A percentile compares a stretch with the other conserved stretches of the same genome.
phyloP scores from a whole-genome alignment of 176 grass and related monocot genomes.

The Lolium multiflorum region DNA sequence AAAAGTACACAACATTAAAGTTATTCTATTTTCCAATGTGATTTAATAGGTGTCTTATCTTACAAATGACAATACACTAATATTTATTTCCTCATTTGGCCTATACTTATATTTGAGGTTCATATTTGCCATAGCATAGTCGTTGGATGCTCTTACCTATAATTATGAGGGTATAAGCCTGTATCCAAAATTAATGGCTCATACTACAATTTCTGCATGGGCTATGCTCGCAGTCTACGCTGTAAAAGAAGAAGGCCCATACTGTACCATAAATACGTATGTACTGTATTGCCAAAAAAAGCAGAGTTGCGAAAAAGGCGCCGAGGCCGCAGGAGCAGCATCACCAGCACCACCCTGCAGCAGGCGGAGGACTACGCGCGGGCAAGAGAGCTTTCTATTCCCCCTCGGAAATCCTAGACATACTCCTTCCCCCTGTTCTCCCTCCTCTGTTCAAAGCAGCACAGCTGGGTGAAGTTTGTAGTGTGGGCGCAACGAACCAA shows the following conservation, averaged over 20 bases:
- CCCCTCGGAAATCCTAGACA: not conserved
- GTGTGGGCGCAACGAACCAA: conserved; percentile 33
- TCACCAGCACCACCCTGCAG: conserved; percentile 32
- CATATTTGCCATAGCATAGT: too few relatives aligned
- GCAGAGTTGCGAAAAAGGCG: conserved; percentile 17
- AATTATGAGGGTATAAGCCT: not conserved
- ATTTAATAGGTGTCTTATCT: too few relatives aligned
- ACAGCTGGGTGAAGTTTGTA: not conserved
- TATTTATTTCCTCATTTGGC: too few relatives aligned
- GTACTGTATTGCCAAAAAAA: conserved; percentile 11
- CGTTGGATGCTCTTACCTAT: too few relatives aligned
- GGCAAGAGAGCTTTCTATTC: conserved; percentile 52
- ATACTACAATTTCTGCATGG: not conserved
- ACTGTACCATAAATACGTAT: conserved; percentile 37
- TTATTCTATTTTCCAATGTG: too few relatives aligned
- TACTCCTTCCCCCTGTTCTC: not conserved
- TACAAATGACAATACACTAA: too few relatives aligned
- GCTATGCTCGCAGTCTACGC: conserved; percentile 4
- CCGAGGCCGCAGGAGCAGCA: not conserved
- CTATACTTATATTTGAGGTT: too few relatives aligned
- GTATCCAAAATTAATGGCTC: not conserved
- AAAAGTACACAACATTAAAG: too few relatives aligned
- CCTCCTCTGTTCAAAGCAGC: conserved; percentile 37
- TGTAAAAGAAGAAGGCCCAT: conserved; percentile 41
- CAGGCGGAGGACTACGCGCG: conserved; percentile 24